Conservation (phyloP, 345 rosid species). For the Citrus australasica region DNA sequence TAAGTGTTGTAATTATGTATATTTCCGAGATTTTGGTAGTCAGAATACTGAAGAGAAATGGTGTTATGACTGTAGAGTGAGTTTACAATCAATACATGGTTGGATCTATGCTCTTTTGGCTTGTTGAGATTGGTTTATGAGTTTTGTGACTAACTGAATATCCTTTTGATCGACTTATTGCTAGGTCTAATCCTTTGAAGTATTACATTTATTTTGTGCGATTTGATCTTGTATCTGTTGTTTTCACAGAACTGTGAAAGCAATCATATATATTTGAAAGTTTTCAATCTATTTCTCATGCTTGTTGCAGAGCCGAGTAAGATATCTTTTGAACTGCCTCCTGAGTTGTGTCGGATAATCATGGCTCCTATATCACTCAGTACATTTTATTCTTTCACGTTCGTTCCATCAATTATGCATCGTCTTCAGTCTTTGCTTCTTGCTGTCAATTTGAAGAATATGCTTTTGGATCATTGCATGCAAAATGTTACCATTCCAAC, state of each 20-base stretch:
- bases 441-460: conserved; percentile 62
- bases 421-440: conserved; percentile 73
- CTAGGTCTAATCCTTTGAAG: not conserved
- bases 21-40: not conserved
- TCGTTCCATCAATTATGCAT: conserved; percentile 76
- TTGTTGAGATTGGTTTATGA: not conserved
- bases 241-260: conserved; percentile 34
- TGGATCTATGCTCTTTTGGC: not conserved
- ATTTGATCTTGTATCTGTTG: not conserved
- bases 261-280: not conserved
- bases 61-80: not conserved
- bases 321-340: conserved; percentile 69
- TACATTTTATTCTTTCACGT: conserved; percentile 66
- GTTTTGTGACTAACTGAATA: not conserved
- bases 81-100: not conserved
- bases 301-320: conserved; percentile 46
- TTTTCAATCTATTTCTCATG: not conserved
- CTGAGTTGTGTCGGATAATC: conserved; percentile 69
- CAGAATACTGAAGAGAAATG: not conserved
- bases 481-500: conserved; percentile 56
- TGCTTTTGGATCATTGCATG: conserved; percentile 32
- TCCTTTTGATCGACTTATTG: not conserved
- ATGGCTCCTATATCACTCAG: conserved; percentile 66
- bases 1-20: not conserved
- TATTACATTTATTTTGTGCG: not conserved